Conservation (phyloP, 148 eudicot species). For the Fagopyrum esculentum region DNA sequence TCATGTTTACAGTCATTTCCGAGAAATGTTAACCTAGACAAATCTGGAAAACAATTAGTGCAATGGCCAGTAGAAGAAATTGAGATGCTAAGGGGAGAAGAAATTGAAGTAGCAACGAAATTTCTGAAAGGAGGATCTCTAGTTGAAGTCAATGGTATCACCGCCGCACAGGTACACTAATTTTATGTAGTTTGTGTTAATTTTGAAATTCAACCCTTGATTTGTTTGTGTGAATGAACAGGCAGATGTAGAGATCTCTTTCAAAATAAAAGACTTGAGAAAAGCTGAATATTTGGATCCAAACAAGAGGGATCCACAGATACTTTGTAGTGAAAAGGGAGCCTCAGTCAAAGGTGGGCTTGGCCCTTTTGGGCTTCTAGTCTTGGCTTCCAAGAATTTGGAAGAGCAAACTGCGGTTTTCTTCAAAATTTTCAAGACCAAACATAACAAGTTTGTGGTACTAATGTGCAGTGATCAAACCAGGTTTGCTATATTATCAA, state of each 20-base stretch:
- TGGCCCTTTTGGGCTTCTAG: conserved; percentile 61
- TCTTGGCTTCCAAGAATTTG: conserved; percentile 48
- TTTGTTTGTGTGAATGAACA: conserved; percentile 10
- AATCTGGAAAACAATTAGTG: conserved; percentile 44
- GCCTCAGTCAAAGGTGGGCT: conserved; percentile 35
- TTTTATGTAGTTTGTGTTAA: background rate
- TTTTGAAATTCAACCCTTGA: too few relatives aligned
- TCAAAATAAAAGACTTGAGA: conserved; percentile 31
- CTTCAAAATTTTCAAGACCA: conserved; percentile 52
- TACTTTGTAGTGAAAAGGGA: conserved; percentile 39
- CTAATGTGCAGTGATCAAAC: conserved; percentile 78
- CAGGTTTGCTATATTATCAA: conserved; percentile 22
- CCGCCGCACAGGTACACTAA: conserved; percentile 43
- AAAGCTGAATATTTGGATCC: conserved; percentile 38
- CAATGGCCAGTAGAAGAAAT: conserved; percentile 71
- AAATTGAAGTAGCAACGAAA: conserved; percentile 10
- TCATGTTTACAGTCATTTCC: conserved; percentile 41
- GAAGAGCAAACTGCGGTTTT: conserved; percentile 59
- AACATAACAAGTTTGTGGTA: conserved; percentile 25
- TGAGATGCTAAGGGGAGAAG: conserved; percentile 32
- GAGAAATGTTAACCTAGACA: conserved; percentile 42
- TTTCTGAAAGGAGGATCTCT: conserved; percentile 33
- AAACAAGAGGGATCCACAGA: conserved; percentile 42
- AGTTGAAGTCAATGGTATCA: conserved; percentile 36
- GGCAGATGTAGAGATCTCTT: conserved; percentile 60